Conservation (phyloP, 495 filamentous ascomycete genomes). For the Corynascus novoguineensis region DNA sequence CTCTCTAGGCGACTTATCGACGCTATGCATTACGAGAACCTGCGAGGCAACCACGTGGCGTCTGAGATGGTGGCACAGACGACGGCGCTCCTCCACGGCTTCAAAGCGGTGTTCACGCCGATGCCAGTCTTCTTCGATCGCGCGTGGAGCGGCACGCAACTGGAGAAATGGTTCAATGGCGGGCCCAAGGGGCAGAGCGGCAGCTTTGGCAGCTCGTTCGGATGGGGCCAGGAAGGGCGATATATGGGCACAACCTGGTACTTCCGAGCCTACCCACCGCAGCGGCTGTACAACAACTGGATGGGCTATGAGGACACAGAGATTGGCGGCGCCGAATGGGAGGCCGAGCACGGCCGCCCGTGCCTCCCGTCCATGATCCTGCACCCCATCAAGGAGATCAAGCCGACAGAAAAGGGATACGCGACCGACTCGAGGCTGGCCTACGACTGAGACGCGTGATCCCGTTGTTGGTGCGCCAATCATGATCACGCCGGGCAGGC, state of each 20-base stretch:
- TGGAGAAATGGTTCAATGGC: constrained; percentile 59
- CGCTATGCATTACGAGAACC: constrained; percentile 58
- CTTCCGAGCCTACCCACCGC: constrained; percentile 47
- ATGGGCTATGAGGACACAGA: constrained; percentile 51
- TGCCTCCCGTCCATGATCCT: constrained; percentile 54
- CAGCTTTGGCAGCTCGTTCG: constrained; percentile 44
- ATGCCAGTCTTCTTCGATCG: constrained; percentile 67
- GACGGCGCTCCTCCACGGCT: constrained; percentile 60
- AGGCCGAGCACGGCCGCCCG: constrained; percentile 44
- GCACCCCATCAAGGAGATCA: constrained; percentile 50
- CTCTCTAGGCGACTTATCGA: constrained; percentile 58
- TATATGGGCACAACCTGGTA: constrained; percentile 57
- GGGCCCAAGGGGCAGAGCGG: constrained; percentile 45
- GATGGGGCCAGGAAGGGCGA: constrained; percentile 48
- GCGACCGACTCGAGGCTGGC: constrained; percentile 26
- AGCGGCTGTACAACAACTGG: constrained; percentile 57
- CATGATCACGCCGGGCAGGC: neutral
- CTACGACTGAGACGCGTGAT: constrained; percentile 12
- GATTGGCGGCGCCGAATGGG: constrained; percentile 49
- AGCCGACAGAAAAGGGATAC: constrained; percentile 38
- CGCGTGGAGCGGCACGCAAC: constrained; percentile 49
- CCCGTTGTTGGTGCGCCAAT: neutral
- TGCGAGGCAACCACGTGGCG: constrained; percentile 55
- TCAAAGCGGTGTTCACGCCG: constrained; percentile 64
- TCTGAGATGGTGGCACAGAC: constrained; percentile 68